phyloP scores from a whole-genome alignment of 2,329 filamentous ascomycete genomes.

The Colletotrichum scovillei region DNA sequence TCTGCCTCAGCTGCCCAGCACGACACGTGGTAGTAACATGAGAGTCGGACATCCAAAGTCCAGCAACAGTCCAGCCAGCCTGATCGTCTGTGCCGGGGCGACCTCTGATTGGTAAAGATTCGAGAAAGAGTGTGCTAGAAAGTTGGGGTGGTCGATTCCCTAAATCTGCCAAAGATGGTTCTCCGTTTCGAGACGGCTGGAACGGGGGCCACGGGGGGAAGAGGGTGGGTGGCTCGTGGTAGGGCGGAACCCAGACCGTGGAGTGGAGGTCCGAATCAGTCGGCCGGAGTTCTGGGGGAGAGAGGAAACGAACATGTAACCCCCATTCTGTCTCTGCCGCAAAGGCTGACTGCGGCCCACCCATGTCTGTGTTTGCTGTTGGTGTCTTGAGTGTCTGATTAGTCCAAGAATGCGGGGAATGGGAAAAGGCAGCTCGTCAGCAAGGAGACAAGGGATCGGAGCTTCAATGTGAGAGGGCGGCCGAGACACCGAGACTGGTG shows the following conservation, averaged over 20 bases:
- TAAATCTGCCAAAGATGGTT: background rate
- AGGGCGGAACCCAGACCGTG: background rate
- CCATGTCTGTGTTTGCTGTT: background rate
- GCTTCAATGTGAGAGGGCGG: background rate
- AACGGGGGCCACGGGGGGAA: background rate
- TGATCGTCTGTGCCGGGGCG: background rate
- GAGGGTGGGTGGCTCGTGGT: background rate
- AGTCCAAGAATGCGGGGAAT: conserved; percentile 9
- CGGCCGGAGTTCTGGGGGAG: background rate
- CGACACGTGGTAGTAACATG: background rate
- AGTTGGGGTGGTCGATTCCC: background rate
- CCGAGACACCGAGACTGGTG: conserved; percentile 1
- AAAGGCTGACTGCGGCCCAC: background rate
- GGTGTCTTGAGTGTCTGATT: background rate
- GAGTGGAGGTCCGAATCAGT: background rate
- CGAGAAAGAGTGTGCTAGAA: no score
- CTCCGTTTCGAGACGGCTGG: background rate
- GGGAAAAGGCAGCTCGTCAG: background rate
- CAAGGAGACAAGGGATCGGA: background rate
- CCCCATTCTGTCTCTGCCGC: background rate
- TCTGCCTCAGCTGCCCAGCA: background rate
- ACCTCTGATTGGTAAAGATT: background rate
- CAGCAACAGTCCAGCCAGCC: background rate
- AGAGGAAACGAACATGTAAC: background rate
- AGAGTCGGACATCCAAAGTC: background rate